A percentile compares a stretch with the other conserved stretches of the same genome.
Conservation (phyloP, 106 monocot genomes). For the Dioscorea zingiberensis region DNA sequence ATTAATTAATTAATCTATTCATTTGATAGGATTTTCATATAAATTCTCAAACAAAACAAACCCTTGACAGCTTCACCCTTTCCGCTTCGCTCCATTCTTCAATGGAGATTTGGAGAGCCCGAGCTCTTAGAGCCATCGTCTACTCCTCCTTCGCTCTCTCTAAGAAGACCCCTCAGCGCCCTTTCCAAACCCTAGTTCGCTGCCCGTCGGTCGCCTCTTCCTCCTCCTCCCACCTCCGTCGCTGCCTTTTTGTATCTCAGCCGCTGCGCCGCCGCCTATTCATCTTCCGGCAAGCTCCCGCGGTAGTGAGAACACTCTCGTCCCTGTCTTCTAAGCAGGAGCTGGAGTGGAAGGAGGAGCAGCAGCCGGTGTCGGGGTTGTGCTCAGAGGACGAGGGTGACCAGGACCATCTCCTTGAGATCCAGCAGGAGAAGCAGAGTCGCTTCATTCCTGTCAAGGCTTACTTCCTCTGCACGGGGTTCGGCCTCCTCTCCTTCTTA, state of each 20-base stretch:
- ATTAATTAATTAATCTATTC: too few relatives aligned
- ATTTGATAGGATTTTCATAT: too few relatives aligned
- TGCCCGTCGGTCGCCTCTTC: neutral
- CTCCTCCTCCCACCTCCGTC: neutral
- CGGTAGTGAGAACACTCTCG: constrained; percentile 9
- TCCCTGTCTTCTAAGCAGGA: constrained; percentile 30
- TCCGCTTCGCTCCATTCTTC: neutral
- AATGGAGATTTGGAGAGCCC: constrained; percentile 37
- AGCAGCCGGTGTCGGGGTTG: neutral
- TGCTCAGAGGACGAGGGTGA: constrained; percentile 48
- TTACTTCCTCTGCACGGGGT: constrained; percentile 86
- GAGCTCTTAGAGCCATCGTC: constrained; percentile 29
- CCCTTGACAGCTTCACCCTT: neutral
- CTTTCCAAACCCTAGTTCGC: constrained; percentile 30
- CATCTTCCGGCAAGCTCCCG: neutral
- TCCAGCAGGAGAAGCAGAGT: constrained; percentile 82
- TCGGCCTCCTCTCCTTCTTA: neutral
- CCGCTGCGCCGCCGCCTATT: constrained; percentile 3
- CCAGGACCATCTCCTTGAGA: constrained; percentile 61
- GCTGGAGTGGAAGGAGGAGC: constrained; percentile 31
- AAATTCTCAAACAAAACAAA: neutral
- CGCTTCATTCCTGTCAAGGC: constrained; percentile 90
- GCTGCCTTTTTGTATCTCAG: neutral
- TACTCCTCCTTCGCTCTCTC: constrained; percentile 20
- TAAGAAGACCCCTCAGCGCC: constrained; percentile 2